These are phyloP conservation scores for Fusarium stilboides DNA, from an alignment of 2,329 filamentous ascomycete genomes.

Conservation along the genomic window DNA sequence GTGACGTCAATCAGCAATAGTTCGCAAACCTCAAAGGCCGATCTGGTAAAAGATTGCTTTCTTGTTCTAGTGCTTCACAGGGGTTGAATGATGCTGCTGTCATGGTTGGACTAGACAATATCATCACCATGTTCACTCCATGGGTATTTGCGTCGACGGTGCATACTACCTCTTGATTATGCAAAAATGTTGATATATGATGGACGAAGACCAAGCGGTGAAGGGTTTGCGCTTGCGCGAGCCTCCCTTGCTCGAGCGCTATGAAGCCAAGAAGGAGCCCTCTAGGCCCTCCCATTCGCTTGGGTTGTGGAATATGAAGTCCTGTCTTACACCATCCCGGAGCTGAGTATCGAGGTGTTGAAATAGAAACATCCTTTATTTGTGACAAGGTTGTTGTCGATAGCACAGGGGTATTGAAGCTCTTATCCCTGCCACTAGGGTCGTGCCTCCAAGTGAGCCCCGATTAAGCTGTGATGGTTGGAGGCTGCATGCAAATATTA, in stretches of 20 bases:
- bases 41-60: background rate
- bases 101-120: background rate
- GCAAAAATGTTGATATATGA: slow-evolving; percentile 12
- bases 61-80: slow-evolving; percentile 6
- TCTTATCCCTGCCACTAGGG: slow-evolving; percentile 5
- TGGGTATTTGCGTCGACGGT: background rate
- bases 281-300: slow-evolving; percentile 4
- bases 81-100: background rate
- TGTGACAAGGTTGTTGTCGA: slow-evolving; percentile 19
- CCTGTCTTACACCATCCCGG: background rate
- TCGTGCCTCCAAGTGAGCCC: slow-evolving; percentile 2
- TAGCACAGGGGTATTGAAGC: background rate
- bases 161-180: background rate
- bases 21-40: background rate
- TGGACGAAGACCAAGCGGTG: slow-evolving; percentile 21
- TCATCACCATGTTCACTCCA: background rate
- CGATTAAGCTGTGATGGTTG: slow-evolving; percentile 2
- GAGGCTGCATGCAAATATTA: slow-evolving; percentile 2
- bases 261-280: background rate
- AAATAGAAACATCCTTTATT: slow-evolving; percentile 2
- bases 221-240: slow-evolving; percentile 3
- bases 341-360: slow-evolving; percentile 1
- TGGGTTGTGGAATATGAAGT: background rate
- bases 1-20: slow-evolving; percentile 33
- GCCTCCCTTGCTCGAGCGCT: background rate